These are phyloP conservation scores for Cercospora sesami DNA, from an alignment of 2,329 filamentous ascomycete species.

Conservation along the genomic window DNA sequence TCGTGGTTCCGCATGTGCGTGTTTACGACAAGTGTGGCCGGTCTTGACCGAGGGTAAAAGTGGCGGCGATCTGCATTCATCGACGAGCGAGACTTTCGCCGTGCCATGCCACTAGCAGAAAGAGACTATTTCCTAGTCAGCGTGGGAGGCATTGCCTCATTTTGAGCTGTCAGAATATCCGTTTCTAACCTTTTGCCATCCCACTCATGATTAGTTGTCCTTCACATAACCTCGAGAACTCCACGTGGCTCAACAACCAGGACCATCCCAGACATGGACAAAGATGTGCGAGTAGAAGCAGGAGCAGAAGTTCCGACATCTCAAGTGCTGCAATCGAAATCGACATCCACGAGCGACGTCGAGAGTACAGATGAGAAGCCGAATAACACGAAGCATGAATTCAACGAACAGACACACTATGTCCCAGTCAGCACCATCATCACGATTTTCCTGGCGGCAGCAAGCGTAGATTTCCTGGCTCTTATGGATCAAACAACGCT, in stretches of 20 bases:
- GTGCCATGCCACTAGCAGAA: slow-evolving; percentile 7
- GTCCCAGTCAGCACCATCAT: slow-evolving; percentile 54
- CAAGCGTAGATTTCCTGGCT: slow-evolving; percentile 56
- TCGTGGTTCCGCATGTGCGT: neutral
- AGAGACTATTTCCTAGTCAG: neutral
- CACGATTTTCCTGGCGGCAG: slow-evolving; percentile 59
- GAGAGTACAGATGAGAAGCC: slow-evolving; percentile 15
- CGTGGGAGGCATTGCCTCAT: neutral
- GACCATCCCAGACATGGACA: slow-evolving; percentile 17
- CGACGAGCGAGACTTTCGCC: neutral
- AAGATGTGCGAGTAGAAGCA: slow-evolving; percentile 12
- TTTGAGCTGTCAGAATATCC: neutral
- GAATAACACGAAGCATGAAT: slow-evolving; percentile 35
- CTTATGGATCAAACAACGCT: slow-evolving; percentile 61
- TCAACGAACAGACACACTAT: slow-evolving; percentile 60
- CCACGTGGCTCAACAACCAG: neutral
- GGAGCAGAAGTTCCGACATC: neutral
- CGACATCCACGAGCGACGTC: slow-evolving; percentile 8
- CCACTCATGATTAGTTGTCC: neutral
- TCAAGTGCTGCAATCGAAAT: neutral
- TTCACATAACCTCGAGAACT: neutral
- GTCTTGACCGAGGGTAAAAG: neutral
- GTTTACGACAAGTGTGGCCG: neutral
- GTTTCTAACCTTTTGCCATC: neutral
- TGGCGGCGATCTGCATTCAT: neutral